These are phyloP conservation scores for Debaryomyces udenii DNA, from an alignment of 1,139 yeast genomes.

Conservation along the genomic window DNA sequence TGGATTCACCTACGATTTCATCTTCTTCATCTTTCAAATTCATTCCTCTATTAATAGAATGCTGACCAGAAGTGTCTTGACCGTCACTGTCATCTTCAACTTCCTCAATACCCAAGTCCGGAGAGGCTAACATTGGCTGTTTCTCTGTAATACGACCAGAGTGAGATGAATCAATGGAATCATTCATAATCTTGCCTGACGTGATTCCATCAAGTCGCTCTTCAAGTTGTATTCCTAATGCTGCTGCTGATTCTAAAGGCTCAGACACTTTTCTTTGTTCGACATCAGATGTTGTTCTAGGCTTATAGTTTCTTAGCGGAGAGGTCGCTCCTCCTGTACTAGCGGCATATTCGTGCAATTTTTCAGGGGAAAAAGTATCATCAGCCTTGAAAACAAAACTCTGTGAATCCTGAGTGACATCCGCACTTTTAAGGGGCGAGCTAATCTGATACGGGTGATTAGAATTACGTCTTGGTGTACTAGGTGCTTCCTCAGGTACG, in stretches of 20 bases:
- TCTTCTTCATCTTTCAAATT: background rate
- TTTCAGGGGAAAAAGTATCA: slow-evolving; percentile 20
- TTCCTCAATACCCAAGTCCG: slow-evolving; percentile 47
- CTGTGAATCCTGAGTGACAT: slow-evolving; percentile 28
- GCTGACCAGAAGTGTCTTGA: background rate
- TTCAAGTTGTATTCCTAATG: slow-evolving; percentile 28
- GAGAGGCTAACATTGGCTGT: slow-evolving; percentile 12
- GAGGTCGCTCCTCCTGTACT: slow-evolving; percentile 22
- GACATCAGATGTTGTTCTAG: slow-evolving; percentile 10
- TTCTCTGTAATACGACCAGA: slow-evolving; percentile 1
- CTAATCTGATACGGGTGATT: slow-evolving; percentile 23
- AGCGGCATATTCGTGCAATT: slow-evolving; percentile 25
- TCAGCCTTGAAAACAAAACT: slow-evolving; percentile 33
- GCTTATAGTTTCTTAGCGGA: slow-evolving; percentile 27
- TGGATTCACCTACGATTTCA: slow-evolving; percentile 23
- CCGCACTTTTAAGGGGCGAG: slow-evolving; percentile 14
- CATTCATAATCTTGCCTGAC: slow-evolving; percentile 14
- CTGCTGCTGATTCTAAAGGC: slow-evolving; percentile 31
- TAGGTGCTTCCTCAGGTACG: slow-evolving; percentile 3
- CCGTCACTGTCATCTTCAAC: slow-evolving; percentile 35
- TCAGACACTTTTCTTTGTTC: slow-evolving; percentile 25
- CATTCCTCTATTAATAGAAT: background rate
- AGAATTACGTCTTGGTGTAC: slow-evolving; percentile 3
- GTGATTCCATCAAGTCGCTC: slow-evolving; percentile 19
- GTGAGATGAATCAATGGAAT: slow-evolving; percentile 11